These are phyloP conservation scores for Fusarium pseudoanthophilum DNA, from an alignment of 2,329 filamentous ascomycete species.

Conservation along the genomic window DNA sequence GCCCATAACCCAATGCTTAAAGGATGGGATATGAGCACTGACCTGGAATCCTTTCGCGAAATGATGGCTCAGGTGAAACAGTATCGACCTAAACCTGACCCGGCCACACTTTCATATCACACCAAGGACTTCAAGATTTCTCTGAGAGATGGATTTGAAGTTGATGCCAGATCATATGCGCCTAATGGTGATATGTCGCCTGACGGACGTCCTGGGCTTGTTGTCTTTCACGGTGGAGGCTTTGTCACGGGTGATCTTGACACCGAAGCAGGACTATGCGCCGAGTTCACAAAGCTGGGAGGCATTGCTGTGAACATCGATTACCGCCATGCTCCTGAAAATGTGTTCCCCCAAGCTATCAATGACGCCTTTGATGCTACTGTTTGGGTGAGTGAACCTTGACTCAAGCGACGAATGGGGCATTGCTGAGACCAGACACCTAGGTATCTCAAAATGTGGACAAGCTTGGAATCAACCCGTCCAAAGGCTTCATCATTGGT, in stretches of 20 bases:
- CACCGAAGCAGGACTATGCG: slow-evolving; percentile 40
- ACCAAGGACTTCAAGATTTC: slow-evolving; percentile 41
- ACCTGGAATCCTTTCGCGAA: slow-evolving; percentile 35
- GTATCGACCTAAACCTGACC: slow-evolving; percentile 20
- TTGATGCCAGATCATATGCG: slow-evolving; percentile 39
- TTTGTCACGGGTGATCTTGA: slow-evolving; percentile 44
- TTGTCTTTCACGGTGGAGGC: slow-evolving; percentile 46
- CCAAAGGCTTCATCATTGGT: slow-evolving; percentile 37
- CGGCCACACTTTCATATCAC: slow-evolving; percentile 22
- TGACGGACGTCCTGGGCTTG: slow-evolving; percentile 38
- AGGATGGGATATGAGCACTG: slow-evolving; percentile 38
- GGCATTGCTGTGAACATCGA: slow-evolving; percentile 43
- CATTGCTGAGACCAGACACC: neutral
- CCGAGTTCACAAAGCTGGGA: slow-evolving; percentile 41
- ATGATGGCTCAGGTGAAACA: slow-evolving; percentile 32
- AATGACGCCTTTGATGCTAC: slow-evolving; percentile 46
- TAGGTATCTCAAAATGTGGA: slow-evolving; percentile 34
- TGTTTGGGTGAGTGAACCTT: slow-evolving; percentile 36
- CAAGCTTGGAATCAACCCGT: slow-evolving; percentile 41
- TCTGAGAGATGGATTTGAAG: slow-evolving; percentile 33
- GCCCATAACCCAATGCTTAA: slow-evolving; percentile 32
- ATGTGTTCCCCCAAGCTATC: slow-evolving; percentile 44
- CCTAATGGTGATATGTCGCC: slow-evolving; percentile 17
- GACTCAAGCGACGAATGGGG: too few species aligned
- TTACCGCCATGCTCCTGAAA: slow-evolving; percentile 46